Base-by-base conservation (phyloP, 2,329 filamentous ascomycete species). In the Cordyceps farinosa region DNA sequence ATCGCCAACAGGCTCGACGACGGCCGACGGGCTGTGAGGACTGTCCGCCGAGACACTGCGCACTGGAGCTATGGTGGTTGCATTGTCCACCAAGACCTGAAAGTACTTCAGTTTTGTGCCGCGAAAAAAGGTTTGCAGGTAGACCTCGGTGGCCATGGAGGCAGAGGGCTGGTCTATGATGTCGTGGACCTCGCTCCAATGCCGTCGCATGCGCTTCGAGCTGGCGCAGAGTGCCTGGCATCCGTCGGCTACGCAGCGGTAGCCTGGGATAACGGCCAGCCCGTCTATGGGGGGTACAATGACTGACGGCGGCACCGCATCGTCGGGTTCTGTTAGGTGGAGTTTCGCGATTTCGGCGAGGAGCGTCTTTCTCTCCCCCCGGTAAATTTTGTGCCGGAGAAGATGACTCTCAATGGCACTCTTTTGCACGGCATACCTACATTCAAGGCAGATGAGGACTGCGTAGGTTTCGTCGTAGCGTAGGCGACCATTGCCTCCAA, bases 91-190 rank as follows among this genome's bases (percentile, higher is more conserved):
- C 52, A 44, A 30, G 47, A 77, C 74, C 62, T 76, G 70, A 56
- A 77, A 77, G 63, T 77, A 77, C 40, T 67, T 69, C 13, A 76
- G 38, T 65, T 76, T 76, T 1, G 73, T 76, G 5, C 74, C 74
- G 5, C 72, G 64, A 40, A 76, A 77, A 65, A 76, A 75, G 0
- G 74, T 76, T 65, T 76, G 74, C n/a, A 76, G 66, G 17, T 64
- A 67, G 11, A 69, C 71, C 10, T 67, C 47, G 22, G 62, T 52
- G 17, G 67, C 65, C 48, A 66, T 66, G 8, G 64, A 15, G 3
- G 62, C 48, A 3, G 59, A n/a, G 50, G 56, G 42, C 22, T 67
- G 64, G 17, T 30, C 54, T 10, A 40, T 65, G 4, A 61, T 38
- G 9, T 66, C 66, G 62, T 75, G 73, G 1, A 45, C 63, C 36